Base-by-base conservation (phyloP, 306 rosid species). In the Rosa rugosa region DNA sequence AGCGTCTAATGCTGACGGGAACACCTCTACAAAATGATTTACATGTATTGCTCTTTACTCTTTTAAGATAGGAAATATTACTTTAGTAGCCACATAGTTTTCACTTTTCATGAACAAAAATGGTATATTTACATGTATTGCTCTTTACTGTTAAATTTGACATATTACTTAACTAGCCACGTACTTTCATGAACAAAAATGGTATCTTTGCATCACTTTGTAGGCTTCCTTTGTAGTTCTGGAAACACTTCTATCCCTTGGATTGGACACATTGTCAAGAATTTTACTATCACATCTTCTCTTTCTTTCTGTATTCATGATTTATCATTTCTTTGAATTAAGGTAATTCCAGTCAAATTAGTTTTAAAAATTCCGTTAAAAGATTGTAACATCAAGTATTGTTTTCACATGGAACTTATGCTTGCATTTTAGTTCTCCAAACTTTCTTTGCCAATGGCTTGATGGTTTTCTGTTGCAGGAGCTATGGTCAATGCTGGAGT, bases 1-100 rank as follows among this genome's bases (percentile, higher is more conserved):
- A 88, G 84, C 98, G 97, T 23, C 86, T 95, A 86, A 95, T 93
- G 99, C 85, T 95, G 86, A 95, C 99, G 8, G 98, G 99, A 85
- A 95, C 99, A 22, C 99, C 98, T 0, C 94, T 95, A 70, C 99
- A 95, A 80, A 95, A 95, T 90, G 99, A 95, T 80, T 86, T 93
- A 65, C 97, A 95, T 80, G 98, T 90, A 84, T 77, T 66, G 50
- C 50, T 70, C 83, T 44, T 23, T 44, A 57, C 42, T 49, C 77
- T 22, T 62, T 76, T 62, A 62, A 71, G 53, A 44, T 47, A 8
- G 42, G 67, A 65, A 60, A 41, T 78, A 60, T 77, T 44, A n/a
- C 74, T 81, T 47, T 60, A 74, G 25, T 77, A 75, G 72, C 81
- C 71, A 66, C 51, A 53, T 41, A n/a, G 8, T 65, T 34, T 16